A percentile compares a stretch with the other conserved stretches of the same genome.
Evolutionary conservation across 1,139 yeast species (phyloP).

Genomic region (Torulaspora globosa): DNA sequence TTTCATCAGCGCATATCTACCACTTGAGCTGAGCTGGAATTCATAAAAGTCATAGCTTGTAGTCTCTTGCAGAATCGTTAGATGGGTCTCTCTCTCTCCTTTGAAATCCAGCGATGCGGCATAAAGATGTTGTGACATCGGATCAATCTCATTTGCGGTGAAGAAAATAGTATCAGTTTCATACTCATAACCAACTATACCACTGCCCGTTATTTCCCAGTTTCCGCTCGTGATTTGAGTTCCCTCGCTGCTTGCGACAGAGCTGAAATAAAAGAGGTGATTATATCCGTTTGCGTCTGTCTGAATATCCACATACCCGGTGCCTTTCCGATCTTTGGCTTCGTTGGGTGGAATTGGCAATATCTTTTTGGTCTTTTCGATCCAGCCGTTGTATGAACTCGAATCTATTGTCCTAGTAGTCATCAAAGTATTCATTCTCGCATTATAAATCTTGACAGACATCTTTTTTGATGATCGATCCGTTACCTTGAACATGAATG

Average conservation of each 20-base stretch:
- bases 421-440: constrained; percentile 40
- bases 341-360: constrained; percentile 39
- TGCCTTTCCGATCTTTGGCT: constrained; percentile 37
- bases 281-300: constrained; percentile 55
- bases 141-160: constrained; percentile 52
- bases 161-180: constrained; percentile 56
- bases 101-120: constrained; percentile 38
- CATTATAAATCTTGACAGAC: constrained; percentile 40
- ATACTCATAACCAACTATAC: constrained; percentile 53
- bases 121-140: constrained; percentile 57
- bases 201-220: constrained; percentile 64
- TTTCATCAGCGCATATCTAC: constrained; percentile 31
- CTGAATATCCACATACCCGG: constrained; percentile 71
- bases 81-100: constrained; percentile 1
- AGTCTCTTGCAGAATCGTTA: constrained; percentile 27
- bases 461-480: constrained; percentile 66
- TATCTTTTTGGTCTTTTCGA: constrained; percentile 37
- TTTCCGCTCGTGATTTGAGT: constrained; percentile 52
- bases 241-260: constrained; percentile 45
- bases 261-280: constrained; percentile 65
- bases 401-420: constrained; percentile 46
- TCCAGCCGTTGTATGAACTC: constrained; percentile 52
- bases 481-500: constrained; percentile 59
- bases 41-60: constrained; percentile 26
- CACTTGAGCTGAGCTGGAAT: constrained; percentile 30